Evolutionary conservation across 106 monocot genomes (phyloP).

Genomic region (Phalaenopsis aphrodite): DNA sequence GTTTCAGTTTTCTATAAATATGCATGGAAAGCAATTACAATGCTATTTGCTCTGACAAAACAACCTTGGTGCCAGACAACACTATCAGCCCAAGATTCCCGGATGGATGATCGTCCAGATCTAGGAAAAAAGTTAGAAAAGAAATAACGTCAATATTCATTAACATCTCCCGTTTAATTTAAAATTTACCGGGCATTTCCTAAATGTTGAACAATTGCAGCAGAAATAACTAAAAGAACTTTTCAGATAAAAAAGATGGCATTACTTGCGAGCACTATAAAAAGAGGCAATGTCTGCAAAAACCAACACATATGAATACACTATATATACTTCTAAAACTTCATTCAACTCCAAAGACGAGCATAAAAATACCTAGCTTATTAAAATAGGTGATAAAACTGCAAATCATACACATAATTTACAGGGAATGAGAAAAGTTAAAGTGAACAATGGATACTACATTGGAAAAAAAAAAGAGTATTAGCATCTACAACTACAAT

Average conservation of each 20-base stretch:
- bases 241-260: background rate
- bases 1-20: background rate
- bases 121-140: conserved; percentile 29
- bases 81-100: conserved; percentile 67
- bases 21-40: background rate
- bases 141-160: background rate
- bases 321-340: background rate
- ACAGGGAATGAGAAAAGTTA: background rate
- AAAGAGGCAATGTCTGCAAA: background rate
- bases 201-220: background rate
- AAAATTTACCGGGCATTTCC: background rate
- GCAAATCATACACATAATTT: background rate
- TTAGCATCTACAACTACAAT: background rate
- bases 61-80: conserved; percentile 90
- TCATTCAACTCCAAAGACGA: background rate
- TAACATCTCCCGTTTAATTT: background rate
- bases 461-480: background rate
- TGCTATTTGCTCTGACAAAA: background rate
- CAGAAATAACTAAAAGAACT: too few species aligned
- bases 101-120: conserved; percentile 77
- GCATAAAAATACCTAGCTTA: background rate
- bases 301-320: background rate
- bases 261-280: background rate
- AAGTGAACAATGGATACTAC: background rate
- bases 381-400: background rate